phyloP scores from a whole-genome alignment of 495 filamentous ascomycete genomes.

The Penicillium bialowiezense region DNA sequence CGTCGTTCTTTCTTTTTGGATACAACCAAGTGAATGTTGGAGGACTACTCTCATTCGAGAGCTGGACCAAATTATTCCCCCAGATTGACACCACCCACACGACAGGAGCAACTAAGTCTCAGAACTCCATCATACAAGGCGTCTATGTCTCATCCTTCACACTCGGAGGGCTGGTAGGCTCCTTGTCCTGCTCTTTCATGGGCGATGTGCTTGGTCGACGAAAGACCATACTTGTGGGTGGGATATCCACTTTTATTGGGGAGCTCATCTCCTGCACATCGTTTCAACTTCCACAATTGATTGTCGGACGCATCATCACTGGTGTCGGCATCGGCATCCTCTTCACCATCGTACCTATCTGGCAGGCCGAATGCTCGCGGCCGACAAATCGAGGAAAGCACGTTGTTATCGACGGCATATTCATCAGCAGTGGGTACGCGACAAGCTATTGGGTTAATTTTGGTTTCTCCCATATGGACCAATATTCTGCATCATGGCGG shows the following conservation, averaged over 20 bases:
- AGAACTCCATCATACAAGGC: slow-evolving; percentile 21
- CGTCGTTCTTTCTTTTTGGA: slow-evolving; percentile 28
- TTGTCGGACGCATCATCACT: slow-evolving; percentile 38
- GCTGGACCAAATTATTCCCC: slow-evolving; percentile 17
- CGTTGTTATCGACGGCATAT: background rate
- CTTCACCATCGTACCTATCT: slow-evolving; percentile 39
- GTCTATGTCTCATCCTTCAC: slow-evolving; percentile 29
- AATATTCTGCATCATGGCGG: slow-evolving; percentile 40
- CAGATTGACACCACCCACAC: slow-evolving; percentile 14
- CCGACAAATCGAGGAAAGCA: slow-evolving; percentile 28
- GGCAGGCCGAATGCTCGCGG: slow-evolving; percentile 42
- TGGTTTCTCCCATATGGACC: slow-evolving; percentile 35
- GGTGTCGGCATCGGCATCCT: slow-evolving; percentile 41
- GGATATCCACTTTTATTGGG: slow-evolving; percentile 25
- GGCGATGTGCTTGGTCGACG: slow-evolving; percentile 33
- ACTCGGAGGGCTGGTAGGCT: slow-evolving; percentile 31
- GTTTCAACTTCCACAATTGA: slow-evolving; percentile 38
- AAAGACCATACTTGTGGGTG: slow-evolving; percentile 27
- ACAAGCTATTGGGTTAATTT: slow-evolving; percentile 32
- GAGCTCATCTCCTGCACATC: slow-evolving; percentile 37
- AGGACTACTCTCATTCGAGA: slow-evolving; percentile 12
- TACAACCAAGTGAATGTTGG: slow-evolving; percentile 25
- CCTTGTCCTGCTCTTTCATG: slow-evolving; percentile 22
- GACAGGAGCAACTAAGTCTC: slow-evolving; percentile 1
- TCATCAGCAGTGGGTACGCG: background rate